Conservation (phyloP, 257 asterid species). For the Przewalskia tangutica region DNA sequence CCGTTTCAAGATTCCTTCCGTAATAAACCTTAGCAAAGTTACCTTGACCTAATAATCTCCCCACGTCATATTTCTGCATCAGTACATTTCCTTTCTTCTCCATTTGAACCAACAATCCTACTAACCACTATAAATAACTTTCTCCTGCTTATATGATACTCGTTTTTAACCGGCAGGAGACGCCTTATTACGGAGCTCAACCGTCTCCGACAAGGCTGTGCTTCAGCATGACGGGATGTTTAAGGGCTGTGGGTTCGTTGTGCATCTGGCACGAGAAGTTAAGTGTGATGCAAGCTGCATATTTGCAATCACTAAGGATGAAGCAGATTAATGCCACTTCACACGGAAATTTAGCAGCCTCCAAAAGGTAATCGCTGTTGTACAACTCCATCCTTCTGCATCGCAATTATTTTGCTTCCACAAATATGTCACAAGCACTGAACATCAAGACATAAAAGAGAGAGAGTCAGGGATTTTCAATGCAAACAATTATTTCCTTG, state of each 20-base stretch:
- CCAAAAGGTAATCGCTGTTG: not conserved
- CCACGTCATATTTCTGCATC: conserved; percentile 66
- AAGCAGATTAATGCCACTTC: not conserved
- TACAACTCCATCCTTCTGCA: not conserved
- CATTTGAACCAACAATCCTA: conserved; percentile 19
- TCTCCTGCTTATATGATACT: not conserved
- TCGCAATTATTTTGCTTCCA: not conserved
- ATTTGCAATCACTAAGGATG: not conserved
- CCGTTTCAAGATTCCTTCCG: conserved; percentile 52
- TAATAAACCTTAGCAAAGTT: conserved; percentile 73
- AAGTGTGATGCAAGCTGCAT: not conserved
- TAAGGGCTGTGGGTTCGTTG: not conserved
- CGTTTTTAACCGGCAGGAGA: conserved; percentile 4
- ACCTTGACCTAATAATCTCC: conserved; percentile 80
- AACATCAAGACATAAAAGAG: not conserved
- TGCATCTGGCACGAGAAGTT: conserved; percentile 19
- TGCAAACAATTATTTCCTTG: not conserved
- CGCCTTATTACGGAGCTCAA: conserved; percentile 15
- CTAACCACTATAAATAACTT: not conserved
- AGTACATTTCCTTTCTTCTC: conserved; percentile 46
- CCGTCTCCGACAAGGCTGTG: conserved; percentile 17
- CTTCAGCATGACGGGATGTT: conserved; percentile 14
- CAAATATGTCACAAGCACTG: not conserved
- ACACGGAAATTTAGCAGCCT: not conserved
- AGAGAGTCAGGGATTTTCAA: not conserved